These are phyloP conservation scores for Pythium phragmitis DNA, from an alignment of 352 stramenopile genomes.

Conservation along the genomic window DNA sequence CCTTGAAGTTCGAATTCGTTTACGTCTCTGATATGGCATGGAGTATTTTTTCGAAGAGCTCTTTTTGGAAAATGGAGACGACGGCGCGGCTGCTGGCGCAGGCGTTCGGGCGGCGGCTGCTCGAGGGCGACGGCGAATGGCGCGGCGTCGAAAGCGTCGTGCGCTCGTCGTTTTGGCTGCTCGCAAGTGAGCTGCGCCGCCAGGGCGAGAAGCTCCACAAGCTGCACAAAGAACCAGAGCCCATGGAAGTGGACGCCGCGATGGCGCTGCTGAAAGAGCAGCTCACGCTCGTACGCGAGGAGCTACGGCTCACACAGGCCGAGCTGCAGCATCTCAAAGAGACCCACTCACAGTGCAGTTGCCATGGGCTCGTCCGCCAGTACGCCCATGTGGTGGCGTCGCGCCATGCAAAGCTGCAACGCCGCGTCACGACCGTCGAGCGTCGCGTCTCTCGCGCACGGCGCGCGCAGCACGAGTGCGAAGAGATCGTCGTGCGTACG, in stretches of 20 bases:
- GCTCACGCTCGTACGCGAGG: constrained; percentile 11
- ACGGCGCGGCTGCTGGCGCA: constrained; percentile 29
- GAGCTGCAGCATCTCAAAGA: constrained; percentile 3
- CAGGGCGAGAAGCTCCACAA: constrained; percentile 6
- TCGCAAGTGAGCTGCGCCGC: constrained; percentile 44
- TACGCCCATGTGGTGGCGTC: background rate
- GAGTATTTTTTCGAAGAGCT: background rate
- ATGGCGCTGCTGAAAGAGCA: constrained; percentile 6
- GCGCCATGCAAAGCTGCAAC: constrained; percentile 2
- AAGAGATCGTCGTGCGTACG: constrained; percentile 16
- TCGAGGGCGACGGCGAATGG: constrained; percentile 47
- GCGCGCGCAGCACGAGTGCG: constrained; percentile 16
- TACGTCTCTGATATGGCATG: no score
- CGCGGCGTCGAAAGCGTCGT: constrained; percentile 42
- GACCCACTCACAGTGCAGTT: background rate
- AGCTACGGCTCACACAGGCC: constrained; percentile 15
- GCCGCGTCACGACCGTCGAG: constrained; percentile 5
- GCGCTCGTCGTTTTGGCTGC: constrained; percentile 50
- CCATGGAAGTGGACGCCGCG: background rate
- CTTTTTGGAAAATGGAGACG: background rate
- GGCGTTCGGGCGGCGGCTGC: constrained; percentile 38
- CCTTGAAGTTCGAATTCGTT: no score
- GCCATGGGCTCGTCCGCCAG: background rate
- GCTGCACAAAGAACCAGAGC: background rate
- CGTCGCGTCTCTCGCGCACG: background rate